Evolutionary conservation across 2,329 filamentous ascomycete genomes (phyloP).

Genomic region (Periconia digitata): DNA sequence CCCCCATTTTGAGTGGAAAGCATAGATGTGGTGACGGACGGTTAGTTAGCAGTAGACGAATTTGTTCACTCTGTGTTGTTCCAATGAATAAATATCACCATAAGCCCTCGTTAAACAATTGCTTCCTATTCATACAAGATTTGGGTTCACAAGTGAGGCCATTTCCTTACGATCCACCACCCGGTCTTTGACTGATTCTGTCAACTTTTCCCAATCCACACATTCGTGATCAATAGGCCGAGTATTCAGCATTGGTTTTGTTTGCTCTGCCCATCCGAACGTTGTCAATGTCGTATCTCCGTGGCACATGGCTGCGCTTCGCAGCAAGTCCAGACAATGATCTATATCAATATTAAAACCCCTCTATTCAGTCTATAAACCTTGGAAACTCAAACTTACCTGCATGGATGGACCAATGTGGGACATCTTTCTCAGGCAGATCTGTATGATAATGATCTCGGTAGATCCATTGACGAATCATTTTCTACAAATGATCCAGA

Average conservation of each 20-base stretch:
- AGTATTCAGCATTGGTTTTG: slow-evolving; percentile 1
- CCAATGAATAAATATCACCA: too few relatives aligned
- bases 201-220: slow-evolving; percentile 1
- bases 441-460: slow-evolving; percentile 3
- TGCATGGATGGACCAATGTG: background rate
- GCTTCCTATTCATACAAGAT: too few relatives aligned
- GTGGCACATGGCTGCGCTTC: slow-evolving; percentile 2
- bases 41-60: too few relatives aligned
- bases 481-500: background rate
- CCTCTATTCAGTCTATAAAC: background rate
- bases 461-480: slow-evolving; percentile 5
- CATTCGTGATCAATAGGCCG: slow-evolving; percentile 1
- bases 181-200: background rate
- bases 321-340: slow-evolving; percentile 4
- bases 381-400: background rate
- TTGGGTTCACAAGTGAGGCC: too few relatives aligned
- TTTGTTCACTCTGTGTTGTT: too few relatives aligned
- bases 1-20: too few relatives aligned
- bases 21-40: too few relatives aligned
- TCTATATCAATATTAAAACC: background rate
- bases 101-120: too few relatives aligned
- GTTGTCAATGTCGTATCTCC: slow-evolving; percentile 3
- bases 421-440: background rate
- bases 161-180: background rate
- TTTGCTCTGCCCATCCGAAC: slow-evolving; percentile 1